A percentile compares a stretch with the other conserved stretches of the same genome.
These are phyloP conservation scores for Lactifluus hygrophoroides DNA, from an alignment of 768 basidiomycete genomes.

Conservation along the genomic window DNA sequence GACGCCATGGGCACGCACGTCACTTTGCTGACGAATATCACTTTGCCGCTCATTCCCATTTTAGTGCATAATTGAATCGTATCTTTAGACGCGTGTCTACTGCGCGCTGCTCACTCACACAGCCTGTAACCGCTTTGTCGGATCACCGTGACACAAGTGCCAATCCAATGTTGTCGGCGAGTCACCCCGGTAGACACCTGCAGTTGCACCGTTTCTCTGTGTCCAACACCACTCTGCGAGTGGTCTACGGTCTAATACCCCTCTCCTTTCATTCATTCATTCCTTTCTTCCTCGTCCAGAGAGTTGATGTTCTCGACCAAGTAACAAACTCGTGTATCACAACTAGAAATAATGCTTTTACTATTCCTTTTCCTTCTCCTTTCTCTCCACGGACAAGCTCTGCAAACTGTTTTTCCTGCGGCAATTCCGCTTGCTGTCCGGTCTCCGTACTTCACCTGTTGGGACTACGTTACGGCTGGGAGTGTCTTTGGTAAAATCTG, in stretches of 20 bases:
- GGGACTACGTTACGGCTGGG: constrained; percentile 12
- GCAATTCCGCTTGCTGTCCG: constrained; percentile 24
- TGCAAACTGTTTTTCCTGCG: constrained; percentile 19
- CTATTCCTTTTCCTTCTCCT: not conserved
- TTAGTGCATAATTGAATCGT: too few relatives aligned
- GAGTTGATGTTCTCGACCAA: not conserved
- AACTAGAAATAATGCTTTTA: not conserved
- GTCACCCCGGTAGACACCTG: not conserved
- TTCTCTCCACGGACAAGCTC: not conserved
- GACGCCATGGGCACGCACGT: too few relatives aligned
- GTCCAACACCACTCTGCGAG: not conserved
- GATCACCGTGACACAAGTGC: not conserved
- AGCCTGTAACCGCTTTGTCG: not conserved
- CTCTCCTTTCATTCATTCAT: too few relatives aligned
- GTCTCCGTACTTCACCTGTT: constrained; percentile 24
- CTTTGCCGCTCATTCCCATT: too few relatives aligned
- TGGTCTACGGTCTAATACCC: not conserved
- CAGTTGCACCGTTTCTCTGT: not conserved
- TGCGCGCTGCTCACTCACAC: not conserved
- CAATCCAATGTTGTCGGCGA: not conserved
- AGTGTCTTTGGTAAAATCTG: constrained; percentile 9
- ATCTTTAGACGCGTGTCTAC: not conserved
- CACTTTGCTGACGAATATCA: too few relatives aligned
- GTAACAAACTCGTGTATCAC: not conserved
- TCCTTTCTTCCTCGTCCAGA: not conserved